Percentiles rank a stretch among this genome's conserved stretches.
Evolutionary conservation across 345 rosid species (phyloP).

Genomic region (Salix purpurea): DNA sequence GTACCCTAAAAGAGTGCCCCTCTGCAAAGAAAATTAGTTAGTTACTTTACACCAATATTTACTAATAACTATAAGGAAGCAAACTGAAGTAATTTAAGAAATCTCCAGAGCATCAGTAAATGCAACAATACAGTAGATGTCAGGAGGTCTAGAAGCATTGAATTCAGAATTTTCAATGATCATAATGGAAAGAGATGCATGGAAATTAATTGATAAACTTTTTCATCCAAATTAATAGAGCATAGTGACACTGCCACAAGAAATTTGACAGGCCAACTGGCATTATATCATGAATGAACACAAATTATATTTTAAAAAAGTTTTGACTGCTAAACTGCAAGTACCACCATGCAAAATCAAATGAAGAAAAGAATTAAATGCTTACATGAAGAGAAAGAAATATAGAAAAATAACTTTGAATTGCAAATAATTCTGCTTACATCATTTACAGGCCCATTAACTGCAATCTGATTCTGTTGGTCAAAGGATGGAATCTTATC

Average conservation of each 20-base stretch:
- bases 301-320: not conserved
- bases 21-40: slow-evolving; percentile 39
- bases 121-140: not conserved
- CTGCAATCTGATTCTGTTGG: slow-evolving; percentile 37
- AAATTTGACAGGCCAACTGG: not conserved
- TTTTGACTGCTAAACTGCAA: slow-evolving; percentile 2
- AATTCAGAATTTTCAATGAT: not conserved
- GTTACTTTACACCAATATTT: not conserved
- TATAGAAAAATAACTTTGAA: slow-evolving; percentile 1
- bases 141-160: not conserved
- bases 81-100: not conserved
- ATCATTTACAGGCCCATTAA: slow-evolving; percentile 33
- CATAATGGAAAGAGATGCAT: not conserved
- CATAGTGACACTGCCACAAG: not conserved
- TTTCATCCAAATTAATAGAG: not conserved
- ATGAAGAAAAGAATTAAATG: not conserved
- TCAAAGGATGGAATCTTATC: slow-evolving; percentile 40
- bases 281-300: not conserved
- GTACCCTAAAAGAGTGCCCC: slow-evolving; percentile 17
- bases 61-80: not conserved
- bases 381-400: not conserved
- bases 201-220: slow-evolving; percentile 1
- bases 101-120: not conserved
- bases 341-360: not conserved
- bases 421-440: slow-evolving; percentile 35